Conservation (phyloP, 2,329 filamentous ascomycete species). For the Colletotrichum sp. region DNA sequence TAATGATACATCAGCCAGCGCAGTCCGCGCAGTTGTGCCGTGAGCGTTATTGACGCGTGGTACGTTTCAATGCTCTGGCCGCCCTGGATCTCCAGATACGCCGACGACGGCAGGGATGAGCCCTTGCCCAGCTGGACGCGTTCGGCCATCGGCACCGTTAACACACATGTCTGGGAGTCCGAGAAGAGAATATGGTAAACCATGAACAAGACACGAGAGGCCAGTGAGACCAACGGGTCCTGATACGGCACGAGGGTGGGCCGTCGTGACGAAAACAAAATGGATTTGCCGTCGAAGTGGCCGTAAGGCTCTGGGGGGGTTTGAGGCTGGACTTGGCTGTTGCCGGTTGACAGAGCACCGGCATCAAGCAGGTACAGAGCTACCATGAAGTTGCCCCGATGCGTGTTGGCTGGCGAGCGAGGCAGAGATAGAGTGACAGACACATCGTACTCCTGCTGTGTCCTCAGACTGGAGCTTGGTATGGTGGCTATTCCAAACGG, state of each 20-base stretch:
- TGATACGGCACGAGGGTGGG: conserved; percentile 82
- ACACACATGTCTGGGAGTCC: conserved; percentile 63
- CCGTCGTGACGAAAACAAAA: conserved; percentile 71
- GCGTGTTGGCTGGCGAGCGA: conserved; percentile 75
- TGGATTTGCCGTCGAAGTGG: conserved; percentile 40
- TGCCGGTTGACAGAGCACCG: conserved; percentile 28
- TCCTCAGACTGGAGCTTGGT: conserved; percentile 59
- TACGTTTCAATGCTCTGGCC: conserved; percentile 79
- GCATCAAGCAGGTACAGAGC: conserved; percentile 71
- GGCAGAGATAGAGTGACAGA: conserved; percentile 77
- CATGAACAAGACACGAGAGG: conserved; percentile 66
- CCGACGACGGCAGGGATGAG: conserved; percentile 46
- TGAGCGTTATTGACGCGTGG: conserved; percentile 68
- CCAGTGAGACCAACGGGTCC: conserved; percentile 69
- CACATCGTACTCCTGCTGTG: conserved; percentile 85
- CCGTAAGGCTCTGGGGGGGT: conserved; percentile 29
- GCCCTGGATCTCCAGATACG: conserved; percentile 71
- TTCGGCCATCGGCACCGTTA: conserved; percentile 78
- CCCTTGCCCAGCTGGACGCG: conserved; percentile 63
- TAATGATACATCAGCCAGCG: conserved; percentile 89
- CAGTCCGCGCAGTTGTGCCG: conserved; percentile 77
- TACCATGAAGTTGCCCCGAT: conserved; percentile 93
- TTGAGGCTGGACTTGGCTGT: conserved; percentile 19
- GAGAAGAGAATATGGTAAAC: conserved; percentile 74
- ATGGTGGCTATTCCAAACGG: conserved; percentile 58